A percentile compares a stretch with the other conserved stretches of the same genome.
phyloP scores from a whole-genome alignment of 1,284 basidiomycete genomes.

The Malassezia vespertilionis region DNA sequence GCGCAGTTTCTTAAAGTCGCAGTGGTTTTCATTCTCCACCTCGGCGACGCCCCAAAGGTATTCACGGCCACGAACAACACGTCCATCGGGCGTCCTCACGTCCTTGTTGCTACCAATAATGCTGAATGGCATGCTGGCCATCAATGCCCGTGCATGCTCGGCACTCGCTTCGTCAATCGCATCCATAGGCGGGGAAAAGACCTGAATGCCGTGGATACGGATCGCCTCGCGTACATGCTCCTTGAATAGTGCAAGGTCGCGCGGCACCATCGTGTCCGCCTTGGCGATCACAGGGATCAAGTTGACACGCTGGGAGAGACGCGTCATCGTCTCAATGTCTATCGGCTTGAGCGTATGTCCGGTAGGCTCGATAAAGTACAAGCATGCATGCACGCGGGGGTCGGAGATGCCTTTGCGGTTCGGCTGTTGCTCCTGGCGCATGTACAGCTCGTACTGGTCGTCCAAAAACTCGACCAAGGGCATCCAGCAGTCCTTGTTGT shows the following conservation, averaged over 20 bases:
- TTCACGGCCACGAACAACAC: slow-evolving; percentile 88
- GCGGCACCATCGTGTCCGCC: slow-evolving; percentile 88
- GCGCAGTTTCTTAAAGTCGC: slow-evolving; percentile 96
- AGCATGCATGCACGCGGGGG: slow-evolving; percentile 86
- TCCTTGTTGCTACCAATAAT: slow-evolving; percentile 96
- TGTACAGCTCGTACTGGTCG: slow-evolving; percentile 98
- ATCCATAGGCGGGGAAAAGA: slow-evolving; percentile 88
- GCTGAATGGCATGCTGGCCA: slow-evolving; percentile 81
- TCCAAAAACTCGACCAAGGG: slow-evolving; percentile 99
- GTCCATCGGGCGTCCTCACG: slow-evolving; percentile 79
- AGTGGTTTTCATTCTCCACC: slow-evolving; percentile 95
- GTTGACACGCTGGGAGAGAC: slow-evolving; percentile 86
- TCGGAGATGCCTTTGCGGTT: slow-evolving; percentile 84
- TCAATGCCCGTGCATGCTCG: slow-evolving; percentile 76
- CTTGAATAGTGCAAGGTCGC: slow-evolving; percentile 84
- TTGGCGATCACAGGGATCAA: slow-evolving; percentile 95
- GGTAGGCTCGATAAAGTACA: slow-evolving; percentile 93
- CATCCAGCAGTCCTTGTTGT: slow-evolving; percentile 96
- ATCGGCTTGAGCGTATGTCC: slow-evolving; percentile 96
- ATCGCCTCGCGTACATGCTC: slow-evolving; percentile 81
- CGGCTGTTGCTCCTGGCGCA: slow-evolving; percentile 99
- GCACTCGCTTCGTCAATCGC: slow-evolving; percentile 74
- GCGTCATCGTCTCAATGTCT: slow-evolving; percentile 98
- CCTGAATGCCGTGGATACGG: slow-evolving; percentile 77
- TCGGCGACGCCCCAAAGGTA: slow-evolving; percentile 99